Conservation (phyloP, 139 green algal species). For the Bryopsis sp. region DNA sequence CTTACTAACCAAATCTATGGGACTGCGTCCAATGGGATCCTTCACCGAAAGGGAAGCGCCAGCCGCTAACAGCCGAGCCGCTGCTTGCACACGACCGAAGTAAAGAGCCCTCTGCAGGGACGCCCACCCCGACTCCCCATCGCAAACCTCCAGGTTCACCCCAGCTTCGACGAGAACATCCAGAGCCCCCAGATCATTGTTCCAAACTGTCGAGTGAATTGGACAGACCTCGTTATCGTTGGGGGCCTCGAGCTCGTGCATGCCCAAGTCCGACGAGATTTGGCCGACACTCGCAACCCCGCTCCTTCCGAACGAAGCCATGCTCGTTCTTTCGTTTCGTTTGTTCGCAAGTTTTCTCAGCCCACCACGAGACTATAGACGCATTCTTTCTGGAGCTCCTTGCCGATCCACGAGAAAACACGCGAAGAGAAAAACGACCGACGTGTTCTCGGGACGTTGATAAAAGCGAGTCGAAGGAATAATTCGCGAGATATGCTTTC, state of each 20-base stretch:
- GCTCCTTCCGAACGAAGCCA: background rate
- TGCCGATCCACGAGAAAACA: no score
- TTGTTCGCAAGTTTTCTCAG: background rate
- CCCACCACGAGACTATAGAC: background rate
- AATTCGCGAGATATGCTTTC: no score
- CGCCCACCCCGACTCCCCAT: conserved; percentile 41
- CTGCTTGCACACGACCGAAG: conserved; percentile 61
- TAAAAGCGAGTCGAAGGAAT: no score
- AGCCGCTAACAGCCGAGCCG: conserved; percentile 50
- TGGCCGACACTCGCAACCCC: background rate
- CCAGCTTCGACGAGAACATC: background rate
- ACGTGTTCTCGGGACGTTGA: no score
- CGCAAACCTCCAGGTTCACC: background rate
- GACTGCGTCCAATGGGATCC: conserved; percentile 54
- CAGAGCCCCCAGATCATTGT: background rate
- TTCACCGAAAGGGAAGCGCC: conserved; percentile 34
- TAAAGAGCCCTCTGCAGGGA: conserved; percentile 80
- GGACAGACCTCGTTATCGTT: background rate
- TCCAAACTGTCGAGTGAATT: background rate
- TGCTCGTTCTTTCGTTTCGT: background rate
- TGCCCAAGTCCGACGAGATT: background rate
- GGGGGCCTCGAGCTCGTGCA: background rate
- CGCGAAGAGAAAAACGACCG: no score
- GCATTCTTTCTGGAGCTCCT: background rate
- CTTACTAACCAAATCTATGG: conserved; percentile 70